Evolutionary conservation across 139 green algal species (phyloP).

Genomic region (Edaphochlamys debaryana): DNA sequence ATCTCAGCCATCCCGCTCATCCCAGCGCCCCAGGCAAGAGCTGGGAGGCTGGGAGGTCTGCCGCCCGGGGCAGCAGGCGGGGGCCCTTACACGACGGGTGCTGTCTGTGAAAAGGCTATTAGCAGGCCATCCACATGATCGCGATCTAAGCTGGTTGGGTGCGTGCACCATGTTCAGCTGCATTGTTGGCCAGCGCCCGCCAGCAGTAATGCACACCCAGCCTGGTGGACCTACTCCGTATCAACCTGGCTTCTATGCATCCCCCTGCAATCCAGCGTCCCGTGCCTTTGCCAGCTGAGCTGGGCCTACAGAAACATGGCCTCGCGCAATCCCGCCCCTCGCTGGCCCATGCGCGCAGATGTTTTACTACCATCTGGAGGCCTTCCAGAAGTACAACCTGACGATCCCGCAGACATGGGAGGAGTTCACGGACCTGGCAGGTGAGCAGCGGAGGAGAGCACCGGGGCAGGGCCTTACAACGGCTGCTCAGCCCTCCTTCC

Average conservation of each 20-base stretch:
- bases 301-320: too few species aligned
- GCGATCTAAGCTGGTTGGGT: too few species aligned
- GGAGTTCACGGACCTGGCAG: constrained; percentile 12
- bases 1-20: background rate
- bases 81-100: background rate
- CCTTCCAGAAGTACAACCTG: constrained; percentile 12
- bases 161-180: too few species aligned
- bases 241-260: too few species aligned
- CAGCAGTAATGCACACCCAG: too few species aligned
- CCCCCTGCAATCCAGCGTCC: too few species aligned
- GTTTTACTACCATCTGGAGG: constrained; percentile 26
- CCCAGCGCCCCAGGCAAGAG: background rate
- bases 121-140: too few species aligned
- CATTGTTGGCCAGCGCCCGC: too few species aligned
- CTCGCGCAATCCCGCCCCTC: background rate
- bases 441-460: background rate
- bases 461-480: background rate
- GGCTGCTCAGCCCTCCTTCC: background rate
- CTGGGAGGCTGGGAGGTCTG: too few species aligned
- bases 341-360: background rate
- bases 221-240: too few species aligned
- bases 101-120: too few species aligned
- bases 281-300: too few species aligned
- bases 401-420: constrained; percentile 34
- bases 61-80: background rate